These are phyloP conservation scores for Trametes sanguinea DNA, from an alignment of 768 basidiomycete species.

Conservation along the genomic window DNA sequence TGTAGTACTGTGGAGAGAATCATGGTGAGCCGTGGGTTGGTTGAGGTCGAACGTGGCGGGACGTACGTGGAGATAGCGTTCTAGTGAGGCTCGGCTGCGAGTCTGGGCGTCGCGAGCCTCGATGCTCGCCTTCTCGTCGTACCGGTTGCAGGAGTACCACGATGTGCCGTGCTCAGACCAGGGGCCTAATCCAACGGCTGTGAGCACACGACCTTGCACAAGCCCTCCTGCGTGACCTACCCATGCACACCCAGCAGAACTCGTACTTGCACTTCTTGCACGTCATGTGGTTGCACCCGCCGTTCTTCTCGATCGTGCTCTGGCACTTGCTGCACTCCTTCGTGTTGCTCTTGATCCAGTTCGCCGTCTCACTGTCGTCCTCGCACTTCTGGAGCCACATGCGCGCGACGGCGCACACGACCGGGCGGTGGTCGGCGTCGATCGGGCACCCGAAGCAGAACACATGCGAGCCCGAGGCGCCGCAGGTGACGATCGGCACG, in stretches of 20 bases:
- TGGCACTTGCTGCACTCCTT: slow-evolving; percentile 97
- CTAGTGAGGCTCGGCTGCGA: slow-evolving; percentile 84
- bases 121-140: slow-evolving; percentile 87
- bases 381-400: slow-evolving; percentile 97
- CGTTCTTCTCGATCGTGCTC: slow-evolving; percentile 99
- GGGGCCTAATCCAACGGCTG: slow-evolving; percentile 53
- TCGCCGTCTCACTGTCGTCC: slow-evolving; percentile 97
- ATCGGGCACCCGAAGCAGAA: slow-evolving; percentile 96
- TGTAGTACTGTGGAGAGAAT: slow-evolving; percentile 76
- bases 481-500: slow-evolving; percentile 89
- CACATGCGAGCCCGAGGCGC: slow-evolving; percentile 63
- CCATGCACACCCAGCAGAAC: slow-evolving; percentile 99
- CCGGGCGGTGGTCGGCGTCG: slow-evolving; percentile 88
- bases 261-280: slow-evolving; percentile 99
- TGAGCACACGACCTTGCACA: not conserved
- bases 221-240: slow-evolving; percentile 36
- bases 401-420: slow-evolving; percentile 84
- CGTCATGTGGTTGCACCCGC: slow-evolving; percentile 99
- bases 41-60: slow-evolving; percentile 3
- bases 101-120: slow-evolving; percentile 93
- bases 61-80: slow-evolving; percentile 93
- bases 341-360: slow-evolving; percentile 99
- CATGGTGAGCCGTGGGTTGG: not conserved
- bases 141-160: slow-evolving; percentile 98
- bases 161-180: slow-evolving; percentile 97